These are phyloP conservation scores for Zoysia japonica DNA, from an alignment of 176 grass and related monocot species.

Conservation along the genomic window DNA sequence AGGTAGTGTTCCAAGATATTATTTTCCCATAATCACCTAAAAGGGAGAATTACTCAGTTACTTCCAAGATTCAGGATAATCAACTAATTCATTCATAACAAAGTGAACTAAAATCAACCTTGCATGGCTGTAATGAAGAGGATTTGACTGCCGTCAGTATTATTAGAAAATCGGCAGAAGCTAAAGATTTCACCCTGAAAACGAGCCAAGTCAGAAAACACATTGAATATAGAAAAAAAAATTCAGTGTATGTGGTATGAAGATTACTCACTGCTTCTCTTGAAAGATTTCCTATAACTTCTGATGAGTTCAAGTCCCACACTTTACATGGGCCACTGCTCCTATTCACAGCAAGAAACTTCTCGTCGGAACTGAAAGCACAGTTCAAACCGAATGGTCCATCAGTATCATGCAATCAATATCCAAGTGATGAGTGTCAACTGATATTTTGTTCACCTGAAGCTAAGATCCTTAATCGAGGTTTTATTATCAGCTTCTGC, in stretches of 20 bases:
- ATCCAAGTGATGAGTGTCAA: slow-evolving; percentile 17
- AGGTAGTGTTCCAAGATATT: slow-evolving; percentile 84
- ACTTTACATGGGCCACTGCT: slow-evolving; percentile 79
- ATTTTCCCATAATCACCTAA: slow-evolving; percentile 85
- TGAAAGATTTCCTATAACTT: slow-evolving; percentile 65
- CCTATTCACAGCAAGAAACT: slow-evolving; percentile 75
- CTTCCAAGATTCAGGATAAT: slow-evolving; percentile 14
- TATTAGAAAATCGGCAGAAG: slow-evolving; percentile 78
- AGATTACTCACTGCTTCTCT: slow-evolving; percentile 67
- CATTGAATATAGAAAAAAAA: slow-evolving; percentile 9
- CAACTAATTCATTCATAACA: slow-evolving; percentile 24
- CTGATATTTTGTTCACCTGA: slow-evolving; percentile 58
- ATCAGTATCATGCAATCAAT: slow-evolving; percentile 35
- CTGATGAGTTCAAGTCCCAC: slow-evolving; percentile 73
- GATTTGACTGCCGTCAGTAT: slow-evolving; percentile 42
- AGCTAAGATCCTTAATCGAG: slow-evolving; percentile 78
- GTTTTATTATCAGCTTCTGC: slow-evolving; percentile 70
- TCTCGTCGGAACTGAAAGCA: slow-evolving; percentile 69
- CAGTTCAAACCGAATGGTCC: slow-evolving; percentile 1
- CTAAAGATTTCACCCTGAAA: slow-evolving; percentile 93
- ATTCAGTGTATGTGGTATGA: background rate
- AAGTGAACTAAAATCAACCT: slow-evolving; percentile 56
- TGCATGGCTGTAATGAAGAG: slow-evolving; percentile 72
- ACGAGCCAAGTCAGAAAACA: slow-evolving; percentile 27
- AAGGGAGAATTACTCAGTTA: slow-evolving; percentile 31